Evolutionary conservation across 1,284 basidiomycete genomes (phyloP).

Genomic region (Naganishia liquefaciens): DNA sequence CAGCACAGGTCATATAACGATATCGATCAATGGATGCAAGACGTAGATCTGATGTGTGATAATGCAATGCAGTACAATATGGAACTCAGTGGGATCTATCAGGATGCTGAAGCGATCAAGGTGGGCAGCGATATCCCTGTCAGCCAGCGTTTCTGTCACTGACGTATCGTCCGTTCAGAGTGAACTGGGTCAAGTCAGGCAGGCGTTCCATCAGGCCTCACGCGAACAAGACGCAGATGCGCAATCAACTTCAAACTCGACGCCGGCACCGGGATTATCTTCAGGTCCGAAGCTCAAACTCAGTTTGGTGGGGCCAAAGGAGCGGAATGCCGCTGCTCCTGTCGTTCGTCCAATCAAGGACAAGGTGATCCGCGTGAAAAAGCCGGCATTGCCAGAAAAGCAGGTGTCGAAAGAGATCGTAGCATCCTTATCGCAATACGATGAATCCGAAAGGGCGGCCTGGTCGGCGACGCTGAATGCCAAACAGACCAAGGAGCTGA

Average conservation of each 20-base stretch:
- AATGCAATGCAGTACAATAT: slow-evolving; percentile 90
- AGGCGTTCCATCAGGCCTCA: slow-evolving; percentile 18
- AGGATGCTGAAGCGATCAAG: slow-evolving; percentile 71
- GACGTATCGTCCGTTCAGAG: slow-evolving; percentile 15
- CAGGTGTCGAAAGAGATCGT: slow-evolving; percentile 51
- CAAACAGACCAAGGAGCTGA: slow-evolving; percentile 42
- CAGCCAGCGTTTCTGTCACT: background rate
- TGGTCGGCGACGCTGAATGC: slow-evolving; percentile 46
- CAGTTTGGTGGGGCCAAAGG: slow-evolving; percentile 7
- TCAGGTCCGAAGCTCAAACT: slow-evolving; percentile 23
- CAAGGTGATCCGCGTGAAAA: slow-evolving; percentile 33
- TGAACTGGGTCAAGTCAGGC: background rate
- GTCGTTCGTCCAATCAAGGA: slow-evolving; percentile 8
- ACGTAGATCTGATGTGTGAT: slow-evolving; percentile 81
- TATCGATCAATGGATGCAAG: slow-evolving; percentile 70
- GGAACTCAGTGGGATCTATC: slow-evolving; percentile 79
- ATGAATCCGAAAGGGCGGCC: slow-evolving; percentile 44
- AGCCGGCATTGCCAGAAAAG: slow-evolving; percentile 46
- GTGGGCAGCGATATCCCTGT: slow-evolving; percentile 48
- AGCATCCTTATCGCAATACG: slow-evolving; percentile 45
- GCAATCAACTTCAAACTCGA: slow-evolving; percentile 2
- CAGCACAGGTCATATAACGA: slow-evolving; percentile 65
- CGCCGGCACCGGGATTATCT: background rate
- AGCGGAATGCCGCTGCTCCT: background rate
- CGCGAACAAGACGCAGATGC: background rate